Percentiles rank a stretch among this genome's conserved stretches.
These are phyloP conservation scores for Penicillium sp. DNA, from an alignment of 2,329 filamentous ascomycete genomes.

Conservation along the genomic window DNA sequence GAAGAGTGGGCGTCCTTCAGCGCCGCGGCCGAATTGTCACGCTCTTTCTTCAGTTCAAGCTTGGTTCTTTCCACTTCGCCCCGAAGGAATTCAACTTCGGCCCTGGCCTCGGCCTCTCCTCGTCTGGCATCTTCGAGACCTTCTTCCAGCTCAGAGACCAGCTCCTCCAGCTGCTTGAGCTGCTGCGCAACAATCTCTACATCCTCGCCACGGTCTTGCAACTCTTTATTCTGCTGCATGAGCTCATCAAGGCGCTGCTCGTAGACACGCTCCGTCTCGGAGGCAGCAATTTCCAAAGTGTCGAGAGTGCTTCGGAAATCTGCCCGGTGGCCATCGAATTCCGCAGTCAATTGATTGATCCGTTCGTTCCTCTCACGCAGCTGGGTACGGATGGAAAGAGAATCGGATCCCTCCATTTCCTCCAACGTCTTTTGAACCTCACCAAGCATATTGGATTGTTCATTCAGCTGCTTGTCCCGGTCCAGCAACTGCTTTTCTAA, in stretches of 20 bases:
- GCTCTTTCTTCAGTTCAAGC: slow-evolving; percentile 81
- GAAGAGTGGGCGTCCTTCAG: slow-evolving; percentile 55
- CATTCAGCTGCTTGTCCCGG: slow-evolving; percentile 80
- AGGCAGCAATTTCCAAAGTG: slow-evolving; percentile 89
- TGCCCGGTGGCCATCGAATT: slow-evolving; percentile 91
- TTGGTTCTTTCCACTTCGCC: slow-evolving; percentile 92
- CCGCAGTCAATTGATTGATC: slow-evolving; percentile 85
- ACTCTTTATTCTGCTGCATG: slow-evolving; percentile 75
- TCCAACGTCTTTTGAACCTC: slow-evolving; percentile 88
- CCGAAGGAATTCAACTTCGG: slow-evolving; percentile 90
- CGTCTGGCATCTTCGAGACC: slow-evolving; percentile 90
- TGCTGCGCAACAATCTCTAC: slow-evolving; percentile 88
- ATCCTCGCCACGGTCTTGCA: slow-evolving; percentile 80
- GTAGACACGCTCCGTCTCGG: slow-evolving; percentile 91
- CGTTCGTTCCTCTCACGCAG: slow-evolving; percentile 95
- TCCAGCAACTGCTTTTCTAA: slow-evolving; percentile 75
- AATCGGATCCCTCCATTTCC: slow-evolving; percentile 79
- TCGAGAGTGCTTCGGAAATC: slow-evolving; percentile 97
- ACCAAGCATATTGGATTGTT: slow-evolving; percentile 75
- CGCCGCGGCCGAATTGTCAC: slow-evolving; percentile 71
- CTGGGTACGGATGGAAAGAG: slow-evolving; percentile 72
- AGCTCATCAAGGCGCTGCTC: slow-evolving; percentile 62
- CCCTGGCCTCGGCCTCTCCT: slow-evolving; percentile 91
- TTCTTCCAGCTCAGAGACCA: slow-evolving; percentile 95
- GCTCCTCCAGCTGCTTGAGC: slow-evolving; percentile 90